Base-by-base conservation (phyloP, 78 protist species). In the Protostelium mycophagum region DNA sequence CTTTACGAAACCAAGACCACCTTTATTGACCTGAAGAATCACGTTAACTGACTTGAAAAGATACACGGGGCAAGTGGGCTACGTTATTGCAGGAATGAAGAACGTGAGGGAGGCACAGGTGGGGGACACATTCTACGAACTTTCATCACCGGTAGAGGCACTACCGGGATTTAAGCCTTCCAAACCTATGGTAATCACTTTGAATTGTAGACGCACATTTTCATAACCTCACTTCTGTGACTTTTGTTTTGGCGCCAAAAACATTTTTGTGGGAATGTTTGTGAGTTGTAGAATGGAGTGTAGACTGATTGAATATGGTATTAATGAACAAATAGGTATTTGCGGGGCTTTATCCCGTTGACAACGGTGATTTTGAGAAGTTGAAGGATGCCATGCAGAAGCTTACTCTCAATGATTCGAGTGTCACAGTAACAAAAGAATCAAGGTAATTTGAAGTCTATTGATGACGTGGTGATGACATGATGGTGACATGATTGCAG, bases 21-120 rank as follows among this genome's bases (percentile, higher is more conserved):
- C 51, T 38, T 16, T 34, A 10, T 16, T 25, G 35, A 38, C 34
- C 86, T 0, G 85, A 0, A 51, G 31, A 16, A 25, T 16, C 31
- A 51, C 73, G 16, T 51, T 25, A 5, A 16, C 5, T 51, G 73
- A 51, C 73, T 5, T 51, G 73, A 25, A 16, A 5, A 51, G 73
- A 25, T 83, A 88, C n/a, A 37, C 97, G 0, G 98, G 97, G 28
- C 97, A 97, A 90, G 99, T 98, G 16, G 98, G 99, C 28, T 97
- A 91, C 88, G n/a, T 97, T 0, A 38, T 89, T 36, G 34, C 89
- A 1, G 96, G 95, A 36, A 96, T 97, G 93, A 90, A 87, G 88
- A 25, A 84, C 0, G 34, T 92, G 37, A 0, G 34, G 1, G 98
- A 96, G 0, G 99, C 97, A 35, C 89, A 90, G 0, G 95, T 98